Base-by-base conservation (phyloP, 1,139 yeast genomes). In the Eremothecium cymbalariae region DNA sequence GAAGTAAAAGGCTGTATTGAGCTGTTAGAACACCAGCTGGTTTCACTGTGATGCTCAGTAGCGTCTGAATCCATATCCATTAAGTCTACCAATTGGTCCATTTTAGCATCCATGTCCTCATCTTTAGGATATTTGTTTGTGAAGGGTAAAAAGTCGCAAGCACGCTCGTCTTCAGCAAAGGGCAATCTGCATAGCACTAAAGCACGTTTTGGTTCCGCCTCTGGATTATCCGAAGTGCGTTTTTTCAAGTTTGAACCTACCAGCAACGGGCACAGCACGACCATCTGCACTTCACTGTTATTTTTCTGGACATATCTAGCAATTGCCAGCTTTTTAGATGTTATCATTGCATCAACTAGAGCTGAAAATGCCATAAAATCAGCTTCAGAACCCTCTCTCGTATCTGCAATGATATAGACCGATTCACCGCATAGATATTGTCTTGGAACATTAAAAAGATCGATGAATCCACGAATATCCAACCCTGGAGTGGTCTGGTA, bases 131-230 rank as follows among this genome's bases (percentile, higher is more conserved):
- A 4, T 62, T 58, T 18, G 46, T 51, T 13, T 63, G 44, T 54
- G 31, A 83, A 55, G 15, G 62, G 60, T 0, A 83, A 78, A 45
- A 82, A 80, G 30, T 65, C 64, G 11, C 81, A 75, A 9, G 71
- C 61, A 43, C 79, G 74, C 45, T 75, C 80, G 52, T 88, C 96
- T 46, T 85, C 95, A 21, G 70, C 69, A 56, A 73, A 83, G 1
- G 96, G 94, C n/a, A 86, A 53, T 27, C 77, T 63, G 5, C 58
- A 56, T 37, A 67, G 45, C 2, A 69, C 48, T 25, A 74, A 51
- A 1, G 53, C 52, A 19, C 59, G 41, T 11, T 12, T 33, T 22
- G 8, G 35, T 40, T 31, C 34, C 34, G 32, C 15, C 13, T 31
- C 37, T 17, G 20, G 19, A 53, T 45, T 45, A 12, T 39, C 46